Percentiles rank a stretch among this genome's conserved stretches.
phyloP scores from a whole-genome alignment of 2,329 filamentous ascomycete genomes.

The Metarhizium album region DNA sequence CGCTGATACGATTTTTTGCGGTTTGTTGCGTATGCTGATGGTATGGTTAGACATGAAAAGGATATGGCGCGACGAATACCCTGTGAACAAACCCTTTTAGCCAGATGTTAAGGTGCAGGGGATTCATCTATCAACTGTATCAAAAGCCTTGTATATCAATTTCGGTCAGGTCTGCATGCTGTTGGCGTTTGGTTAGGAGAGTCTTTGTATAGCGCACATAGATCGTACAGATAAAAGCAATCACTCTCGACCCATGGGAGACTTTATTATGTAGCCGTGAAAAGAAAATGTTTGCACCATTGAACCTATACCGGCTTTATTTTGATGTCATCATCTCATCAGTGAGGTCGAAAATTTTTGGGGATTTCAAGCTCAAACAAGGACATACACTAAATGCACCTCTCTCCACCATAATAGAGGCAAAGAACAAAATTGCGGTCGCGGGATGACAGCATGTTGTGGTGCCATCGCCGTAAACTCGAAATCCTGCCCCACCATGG shows the following conservation, averaged over 20 bases:
- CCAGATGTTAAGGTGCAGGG: constrained; percentile 5
- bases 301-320: too few relatives aligned
- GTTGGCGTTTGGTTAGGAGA: constrained; percentile 22
- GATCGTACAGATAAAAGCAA: constrained; percentile 3
- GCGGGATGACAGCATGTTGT: neutral
- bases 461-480: neutral
- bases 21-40: neutral
- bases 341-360: neutral
- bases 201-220: constrained; percentile 19
- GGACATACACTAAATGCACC: neutral
- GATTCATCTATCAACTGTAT: constrained; percentile 13
- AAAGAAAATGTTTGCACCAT: neutral
- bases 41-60: constrained; percentile 31
- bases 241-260: neutral
- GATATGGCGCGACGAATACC: constrained; percentile 31
- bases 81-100: constrained; percentile 23
- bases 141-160: constrained; percentile 20
- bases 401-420: neutral
- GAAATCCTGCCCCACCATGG: constrained; percentile 8
- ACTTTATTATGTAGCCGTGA: neutral
- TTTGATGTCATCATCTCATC: too few relatives aligned
- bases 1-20: constrained; percentile 18
- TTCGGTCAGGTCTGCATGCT: constrained; percentile 21
- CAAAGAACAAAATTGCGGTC: neutral
- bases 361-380: neutral